Base-by-base conservation (phyloP, 1,284 basidiomycete genomes). In the Vanrija sp. region DNA sequence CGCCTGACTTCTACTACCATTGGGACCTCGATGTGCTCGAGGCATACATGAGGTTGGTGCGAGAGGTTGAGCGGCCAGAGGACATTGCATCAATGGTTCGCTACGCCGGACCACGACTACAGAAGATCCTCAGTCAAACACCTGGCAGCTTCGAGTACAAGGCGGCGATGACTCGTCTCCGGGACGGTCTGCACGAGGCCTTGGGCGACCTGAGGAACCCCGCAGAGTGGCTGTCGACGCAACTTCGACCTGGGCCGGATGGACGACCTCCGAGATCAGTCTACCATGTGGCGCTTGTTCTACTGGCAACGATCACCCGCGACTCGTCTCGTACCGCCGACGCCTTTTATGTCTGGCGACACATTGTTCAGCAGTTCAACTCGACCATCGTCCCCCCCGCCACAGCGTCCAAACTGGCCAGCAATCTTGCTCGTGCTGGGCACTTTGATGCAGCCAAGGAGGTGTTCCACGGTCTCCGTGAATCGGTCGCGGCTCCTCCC, bases 331-430 rank as follows among this genome's bases (percentile, higher is more conserved):
- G 51, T 3, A 39, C 27, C 0, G 23, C 20, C 5, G 54, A 59
- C 22, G 54, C 48, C 5, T 57, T 57, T 22, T 5, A 24, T 3
- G 16, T 50, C 1, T 54, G 53, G 59, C 22, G 47, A 8, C 41
- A 41, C 24, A n/a, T 54, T n/a, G 16, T 45, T 1, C 47, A 55
- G 23, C 49, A 22, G 23, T 53, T 53, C 45, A 50, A 53, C 48
- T 51, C 50, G 24, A 48, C 45, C 1, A 48, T 47, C 15, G 22
- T 59, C 1, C 54, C 59, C 3, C 36, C 43, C 0, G 20, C 20
- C 18, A 24, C 51, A 0, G 47, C 50, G n/a, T 54, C 55, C 6
- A 19, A 24, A 18, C 53, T 60, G 1, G 59, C 52, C 0, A 22
- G 19, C 10, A 49, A 45, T 20, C 53, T 60, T 12, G 47, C 55